Evolutionary conservation across 2,329 filamentous ascomycete genomes (phyloP).

Genomic region (Talaromyces sp.): DNA sequence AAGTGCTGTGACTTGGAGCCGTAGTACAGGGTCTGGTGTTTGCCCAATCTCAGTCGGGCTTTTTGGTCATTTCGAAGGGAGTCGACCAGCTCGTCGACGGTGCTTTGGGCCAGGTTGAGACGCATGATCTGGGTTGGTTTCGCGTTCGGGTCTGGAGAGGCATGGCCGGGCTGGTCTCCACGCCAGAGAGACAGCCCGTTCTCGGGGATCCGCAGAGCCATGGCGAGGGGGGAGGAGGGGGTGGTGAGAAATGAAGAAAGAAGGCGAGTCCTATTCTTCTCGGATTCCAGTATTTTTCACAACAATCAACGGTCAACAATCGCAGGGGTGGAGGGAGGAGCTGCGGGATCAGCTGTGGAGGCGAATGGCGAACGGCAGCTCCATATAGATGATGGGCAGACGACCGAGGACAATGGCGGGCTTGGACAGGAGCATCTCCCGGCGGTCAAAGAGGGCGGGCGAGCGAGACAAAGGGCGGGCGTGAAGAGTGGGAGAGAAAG

Average conservation of each 20-base stretch:
- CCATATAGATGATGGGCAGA: slow-evolving; percentile 7
- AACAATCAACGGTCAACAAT: slow-evolving; percentile 11
- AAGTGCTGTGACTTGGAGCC: slow-evolving; percentile 53
- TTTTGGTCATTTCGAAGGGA: slow-evolving; percentile 37
- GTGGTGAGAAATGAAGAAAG: slow-evolving; percentile 5
- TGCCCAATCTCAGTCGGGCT: slow-evolving; percentile 43
- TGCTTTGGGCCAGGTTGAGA: slow-evolving; percentile 39
- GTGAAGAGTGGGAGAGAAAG: slow-evolving; percentile 3
- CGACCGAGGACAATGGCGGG: slow-evolving; percentile 13
- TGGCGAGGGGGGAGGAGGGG: slow-evolving; percentile 13
- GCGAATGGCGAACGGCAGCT: slow-evolving; percentile 12
- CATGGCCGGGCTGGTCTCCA: slow-evolving; percentile 21
- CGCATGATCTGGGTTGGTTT: slow-evolving; percentile 42
- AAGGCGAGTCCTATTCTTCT: not conserved
- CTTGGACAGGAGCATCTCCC: slow-evolving; percentile 9
- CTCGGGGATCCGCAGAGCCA: slow-evolving; percentile 34
- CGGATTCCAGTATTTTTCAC: not conserved
- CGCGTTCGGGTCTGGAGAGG: slow-evolving; percentile 19
- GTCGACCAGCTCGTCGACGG: slow-evolving; percentile 42
- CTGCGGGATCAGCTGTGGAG: slow-evolving; percentile 12
- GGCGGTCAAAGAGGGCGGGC: not conserved
- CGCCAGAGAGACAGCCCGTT: slow-evolving; percentile 36
- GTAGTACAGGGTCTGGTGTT: slow-evolving; percentile 51
- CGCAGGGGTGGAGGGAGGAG: slow-evolving; percentile 6
- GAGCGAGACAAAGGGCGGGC: slow-evolving; percentile 9